Percentiles rank a stretch among this genome's conserved stretches.
Conservation (phyloP, 805 yeast species). For the Metschnikowia cubensis region DNA sequence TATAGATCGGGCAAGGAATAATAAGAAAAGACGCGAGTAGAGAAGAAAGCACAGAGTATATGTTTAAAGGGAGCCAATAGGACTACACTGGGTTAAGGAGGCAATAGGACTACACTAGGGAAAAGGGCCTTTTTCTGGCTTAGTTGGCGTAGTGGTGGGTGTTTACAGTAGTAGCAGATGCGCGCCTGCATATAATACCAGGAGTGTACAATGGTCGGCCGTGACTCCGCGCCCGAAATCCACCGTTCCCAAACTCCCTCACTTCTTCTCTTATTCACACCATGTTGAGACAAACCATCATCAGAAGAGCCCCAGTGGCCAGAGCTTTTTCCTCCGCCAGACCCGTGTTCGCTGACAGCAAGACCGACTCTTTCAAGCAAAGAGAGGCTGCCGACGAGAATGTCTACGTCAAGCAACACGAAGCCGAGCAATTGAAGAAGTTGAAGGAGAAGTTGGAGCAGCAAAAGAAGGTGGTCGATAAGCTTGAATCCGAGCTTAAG, state of each 20-base stretch:
- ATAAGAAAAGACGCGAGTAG: no score
- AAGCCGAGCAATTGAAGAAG: slow-evolving; percentile 77
- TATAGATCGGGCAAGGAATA: background rate
- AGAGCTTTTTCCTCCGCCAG: slow-evolving; percentile 17
- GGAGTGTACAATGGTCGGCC: slow-evolving; percentile 1
- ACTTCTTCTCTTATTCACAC: background rate
- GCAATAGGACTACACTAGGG: no score
- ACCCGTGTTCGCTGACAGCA: slow-evolving; percentile 7
- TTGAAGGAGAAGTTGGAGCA: slow-evolving; percentile 73
- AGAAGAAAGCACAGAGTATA: no score
- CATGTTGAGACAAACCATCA: slow-evolving; percentile 21
- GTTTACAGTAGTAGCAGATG: no score
- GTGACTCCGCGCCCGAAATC: slow-evolving; percentile 1
- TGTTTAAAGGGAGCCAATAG: no score
- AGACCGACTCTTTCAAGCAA: slow-evolving; percentile 45
- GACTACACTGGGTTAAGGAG: no score
- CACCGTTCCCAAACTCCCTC: background rate
- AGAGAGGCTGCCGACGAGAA: slow-evolving; percentile 94
- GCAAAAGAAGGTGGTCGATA: slow-evolving; percentile 58
- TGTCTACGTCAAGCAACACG: slow-evolving; percentile 79
- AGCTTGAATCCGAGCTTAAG: slow-evolving; percentile 49
- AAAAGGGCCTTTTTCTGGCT: no score
- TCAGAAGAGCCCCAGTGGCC: slow-evolving; percentile 13
- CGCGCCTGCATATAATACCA: background rate
- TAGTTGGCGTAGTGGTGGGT: no score